Conservation (phyloP, 768 basidiomycete species). For the Russula emetica region DNA sequence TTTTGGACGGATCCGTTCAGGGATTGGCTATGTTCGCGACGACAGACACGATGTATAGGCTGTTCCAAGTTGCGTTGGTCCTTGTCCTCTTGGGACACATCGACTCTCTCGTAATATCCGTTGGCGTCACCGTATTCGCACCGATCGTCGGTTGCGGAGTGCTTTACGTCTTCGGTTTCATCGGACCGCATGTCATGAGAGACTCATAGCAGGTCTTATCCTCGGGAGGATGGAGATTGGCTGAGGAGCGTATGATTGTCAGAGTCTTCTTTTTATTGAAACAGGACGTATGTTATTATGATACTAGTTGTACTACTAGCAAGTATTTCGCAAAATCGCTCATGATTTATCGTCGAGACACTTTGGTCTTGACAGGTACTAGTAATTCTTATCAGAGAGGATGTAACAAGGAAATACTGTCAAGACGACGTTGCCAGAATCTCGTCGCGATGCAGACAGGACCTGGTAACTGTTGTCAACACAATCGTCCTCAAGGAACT, state of each 20-base stretch:
- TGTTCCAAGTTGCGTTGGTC: conserved; percentile 3
- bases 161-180: neutral
- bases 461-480: too few relatives aligned
- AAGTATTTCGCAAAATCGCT: neutral
- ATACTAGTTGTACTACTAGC: neutral
- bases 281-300: neutral
- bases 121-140: neutral
- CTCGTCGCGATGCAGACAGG: too few relatives aligned
- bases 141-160: neutral
- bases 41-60: neutral
- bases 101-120: neutral
- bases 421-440: too few relatives aligned
- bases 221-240: too few relatives aligned
- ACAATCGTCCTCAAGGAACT: too few relatives aligned
- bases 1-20: neutral
- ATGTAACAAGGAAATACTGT: too few relatives aligned
- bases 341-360: neutral
- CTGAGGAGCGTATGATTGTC: neutral
- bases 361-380: too few relatives aligned
- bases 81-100: neutral
- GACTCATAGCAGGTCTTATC: neutral
- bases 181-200: neutral
- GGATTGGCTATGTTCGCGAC: too few relatives aligned
- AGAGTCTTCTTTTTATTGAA: neutral
- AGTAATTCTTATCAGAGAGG: too few relatives aligned